Conservation (phyloP, 2,329 filamentous ascomycete genomes). For the Ploettnerulaceae sp. region DNA sequence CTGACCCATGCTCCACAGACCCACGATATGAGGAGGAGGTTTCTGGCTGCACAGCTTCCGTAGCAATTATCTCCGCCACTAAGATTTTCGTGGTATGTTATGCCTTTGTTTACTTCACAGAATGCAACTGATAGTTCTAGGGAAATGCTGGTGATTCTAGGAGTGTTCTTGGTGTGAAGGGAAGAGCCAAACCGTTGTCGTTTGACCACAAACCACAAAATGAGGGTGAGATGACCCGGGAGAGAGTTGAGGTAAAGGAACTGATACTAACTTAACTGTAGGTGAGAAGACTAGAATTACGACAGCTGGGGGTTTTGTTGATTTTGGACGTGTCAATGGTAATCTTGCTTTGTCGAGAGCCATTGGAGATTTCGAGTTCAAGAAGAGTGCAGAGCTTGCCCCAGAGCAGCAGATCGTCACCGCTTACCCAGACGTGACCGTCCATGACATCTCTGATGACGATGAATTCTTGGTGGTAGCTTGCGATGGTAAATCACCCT, state of each 20-base stretch:
- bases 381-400: constrained; percentile 94
- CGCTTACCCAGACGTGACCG: constrained; percentile 88
- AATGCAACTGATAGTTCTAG: constrained; percentile 45
- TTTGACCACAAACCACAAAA: constrained; percentile 99
- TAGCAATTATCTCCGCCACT: constrained; percentile 79
- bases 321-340: constrained; percentile 97
- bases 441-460: constrained; percentile 85
- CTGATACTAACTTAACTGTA: constrained; percentile 39
- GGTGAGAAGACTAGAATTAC: constrained; percentile 94
- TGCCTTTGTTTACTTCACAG: neutral
- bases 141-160: constrained; percentile 96
- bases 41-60: constrained; percentile 93
- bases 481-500: constrained; percentile 72
- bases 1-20: constrained; percentile 53
- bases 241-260: constrained; percentile 1
- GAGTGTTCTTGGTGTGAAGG: constrained; percentile 92
- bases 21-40: constrained; percentile 97
- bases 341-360: constrained; percentile 95
- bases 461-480: constrained; percentile 94
- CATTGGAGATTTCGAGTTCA: constrained; percentile 99
- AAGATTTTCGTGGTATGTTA: constrained; percentile 90
- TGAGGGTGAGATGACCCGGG: constrained; percentile 57
- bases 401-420: constrained; percentile 99
- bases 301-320: constrained; percentile 93
- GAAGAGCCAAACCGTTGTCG: constrained; percentile 94